Evolutionary conservation across 2,329 filamentous ascomycete genomes (phyloP), one percentile per base, ranked within the genome.

Genomic region (Claviceps quebecensis): DNA sequence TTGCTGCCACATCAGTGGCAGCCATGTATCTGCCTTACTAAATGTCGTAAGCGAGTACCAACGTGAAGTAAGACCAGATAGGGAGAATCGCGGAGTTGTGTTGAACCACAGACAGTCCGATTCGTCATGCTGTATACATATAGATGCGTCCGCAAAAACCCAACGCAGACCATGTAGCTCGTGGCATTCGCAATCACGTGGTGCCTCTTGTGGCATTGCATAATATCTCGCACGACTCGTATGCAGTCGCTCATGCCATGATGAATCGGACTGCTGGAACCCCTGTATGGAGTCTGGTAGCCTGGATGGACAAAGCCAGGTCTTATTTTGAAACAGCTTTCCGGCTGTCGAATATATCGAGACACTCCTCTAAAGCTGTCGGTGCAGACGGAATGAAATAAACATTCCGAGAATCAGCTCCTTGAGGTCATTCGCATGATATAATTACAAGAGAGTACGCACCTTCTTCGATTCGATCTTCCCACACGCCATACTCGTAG

Each of bases 401-500:
- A n/a, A 34, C 16, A 17, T 14, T 16, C 43, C 26, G 26, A 34
- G 47, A 16, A 22, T 40, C 36, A 52, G 51, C 45, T 43, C 23
- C 43, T 23, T 8, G 14, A 9, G 16, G 17, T 23, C 19, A 7
- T 22, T 19, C 4, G 29, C 9, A 34, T 34, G 29, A 38, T 16
- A 16, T 4, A 38, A 23, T 13, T 16, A 16, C 8, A 38, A 23
- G 17, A 9, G 19, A 47, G 7, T 43, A 51, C 86, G 69, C 73
- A 95, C 90, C 77, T 53, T 79, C 78, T 59, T 93, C 79, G 59
- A 97, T 96, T 62, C 87, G 82, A 63, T 97, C 90, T 68, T 97
- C 93, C 80, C 88, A 94, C 26, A 97, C 87, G 8, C 93, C 93
- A 71, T 95, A 94, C 62, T 97, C 86, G 65, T 97, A 98, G 69